Conservation (phyloP, 2,329 filamentous ascomycete species). For the Sclerotinia sclerotiorum region DNA sequence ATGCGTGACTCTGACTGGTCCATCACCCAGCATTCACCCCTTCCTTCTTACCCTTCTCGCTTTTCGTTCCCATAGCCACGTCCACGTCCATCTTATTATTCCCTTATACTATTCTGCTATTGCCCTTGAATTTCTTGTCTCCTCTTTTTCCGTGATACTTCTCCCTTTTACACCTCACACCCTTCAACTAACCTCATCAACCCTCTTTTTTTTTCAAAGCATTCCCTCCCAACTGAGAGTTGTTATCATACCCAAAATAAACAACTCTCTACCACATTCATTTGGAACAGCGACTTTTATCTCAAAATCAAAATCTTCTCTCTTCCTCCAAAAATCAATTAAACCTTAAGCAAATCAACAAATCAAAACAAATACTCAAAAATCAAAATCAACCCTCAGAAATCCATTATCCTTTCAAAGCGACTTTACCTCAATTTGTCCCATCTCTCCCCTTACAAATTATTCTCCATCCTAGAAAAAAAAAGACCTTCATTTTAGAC, state of each 20-base stretch:
- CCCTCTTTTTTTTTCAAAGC: slow-evolving; percentile 28
- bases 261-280: slow-evolving; percentile 42
- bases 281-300: slow-evolving; percentile 40
- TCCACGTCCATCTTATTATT: neutral
- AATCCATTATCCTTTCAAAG: neutral
- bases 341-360: slow-evolving; percentile 19
- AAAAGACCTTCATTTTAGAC: slow-evolving; percentile 9
- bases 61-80: slow-evolving; percentile 5
- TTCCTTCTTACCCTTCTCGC: neutral
- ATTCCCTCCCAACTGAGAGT: slow-evolving; percentile 42
- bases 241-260: slow-evolving; percentile 14
- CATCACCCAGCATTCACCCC: neutral
- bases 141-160: slow-evolving; percentile 23
- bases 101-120: neutral
- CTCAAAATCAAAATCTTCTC: slow-evolving; percentile 23
- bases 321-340: slow-evolving; percentile 25
- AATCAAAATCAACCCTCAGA: neutral
- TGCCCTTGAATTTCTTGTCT: slow-evolving; percentile 6
- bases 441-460: slow-evolving; percentile 22
- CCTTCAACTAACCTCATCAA: slow-evolving; percentile 12
- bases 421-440: slow-evolving; percentile 12
- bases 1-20: slow-evolving; percentile 2
- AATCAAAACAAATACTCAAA: slow-evolving; percentile 4
- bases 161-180: slow-evolving; percentile 4
- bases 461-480: slow-evolving; percentile 3